Evolutionary conservation across 192 early-diverging fungal species (phyloP), one percentile per base, ranked within the genome.

Genomic region (Haplosporangium gracile): DNA sequence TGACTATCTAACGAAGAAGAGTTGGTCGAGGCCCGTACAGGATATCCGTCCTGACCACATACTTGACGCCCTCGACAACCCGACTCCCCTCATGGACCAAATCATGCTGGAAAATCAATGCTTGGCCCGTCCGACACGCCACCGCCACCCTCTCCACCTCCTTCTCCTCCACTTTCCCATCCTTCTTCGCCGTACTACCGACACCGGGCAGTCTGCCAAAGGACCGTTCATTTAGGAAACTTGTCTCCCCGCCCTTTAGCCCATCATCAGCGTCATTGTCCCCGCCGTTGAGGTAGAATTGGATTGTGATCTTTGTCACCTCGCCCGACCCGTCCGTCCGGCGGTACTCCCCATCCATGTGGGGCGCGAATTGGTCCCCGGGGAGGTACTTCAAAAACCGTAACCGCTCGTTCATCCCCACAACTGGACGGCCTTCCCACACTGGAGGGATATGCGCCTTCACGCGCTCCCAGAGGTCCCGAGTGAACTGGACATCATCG

Each of bases 11-110:
- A 63, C 2, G 8, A 73, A 47, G 9, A 49, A 4, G 47, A 49
- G 49, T 57, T 15, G 51, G 45, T 40, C 32, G 43, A 10, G 22
- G 49, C 26, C 83, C 86, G 76, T 90, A 91, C 29, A 91, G 74
- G 38, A 91, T 77, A 79, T 91, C 90, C 22, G 72, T 83, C 57
- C 90, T 51, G 77, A 89, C 87, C 10, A 89, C 89, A 80, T 91
- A 91, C 74, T 91, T 91, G 55, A 72, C 74, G 2, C 90, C 90
- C 24, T 74, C 42, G 6, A 80, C n/a, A 42, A 91, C 82, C 36
- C 60, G 51, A 24, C 81, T 85, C 5, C 90, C 90, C 84, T 91
- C 90, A 76, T 91, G 90, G 9, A 84, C 49, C 53, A 91, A 69
- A 77, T 75, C 32, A 82, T 89, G 89, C 53, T 89, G 82, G 74